Percentiles rank a stretch among this genome's conserved stretches.
These are phyloP conservation scores for Aspergillus alliaceus DNA, from an alignment of 2,329 filamentous ascomycete species.

Conservation along the genomic window DNA sequence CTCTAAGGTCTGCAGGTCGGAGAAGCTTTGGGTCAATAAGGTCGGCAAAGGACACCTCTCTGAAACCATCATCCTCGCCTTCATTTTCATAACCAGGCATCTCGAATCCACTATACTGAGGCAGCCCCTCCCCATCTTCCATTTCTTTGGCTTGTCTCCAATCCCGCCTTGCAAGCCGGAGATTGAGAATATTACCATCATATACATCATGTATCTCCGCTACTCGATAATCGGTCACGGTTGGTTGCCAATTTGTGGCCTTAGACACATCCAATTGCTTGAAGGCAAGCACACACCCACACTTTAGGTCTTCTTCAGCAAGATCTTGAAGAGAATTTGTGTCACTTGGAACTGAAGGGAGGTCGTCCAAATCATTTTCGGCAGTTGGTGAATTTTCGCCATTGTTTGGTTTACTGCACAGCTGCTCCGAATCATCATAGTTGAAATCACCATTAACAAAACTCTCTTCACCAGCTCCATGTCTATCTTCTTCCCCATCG, in stretches of 20 bases:
- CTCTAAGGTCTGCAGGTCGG: conserved; percentile 40
- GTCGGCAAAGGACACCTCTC: conserved; percentile 61
- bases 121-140: conserved; percentile 58
- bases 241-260: conserved; percentile 48
- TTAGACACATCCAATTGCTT: conserved; percentile 50
- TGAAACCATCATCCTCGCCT: conserved; percentile 59
- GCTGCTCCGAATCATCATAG: conserved; percentile 45
- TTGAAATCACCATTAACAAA: conserved; percentile 32
- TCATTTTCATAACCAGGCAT: conserved; percentile 63
- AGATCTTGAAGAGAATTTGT: conserved; percentile 60
- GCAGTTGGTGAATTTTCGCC: conserved; percentile 18
- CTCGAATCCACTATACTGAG: conserved; percentile 77
- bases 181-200: conserved; percentile 55
- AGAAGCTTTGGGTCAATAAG: conserved; percentile 69
- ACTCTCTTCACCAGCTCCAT: conserved; percentile 39
- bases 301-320: conserved; percentile 30
- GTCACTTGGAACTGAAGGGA: conserved; percentile 56
- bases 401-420: conserved; percentile 16
- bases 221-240: conserved; percentile 58
- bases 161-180: conserved; percentile 71
- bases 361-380: conserved; percentile 48
- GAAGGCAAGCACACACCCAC: conserved; percentile 46
- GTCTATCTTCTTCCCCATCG: conserved; percentile 44
- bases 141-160: conserved; percentile 54
- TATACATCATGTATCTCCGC: conserved; percentile 62